Evolutionary conservation across 352 stramenopile species (phyloP), one percentile per base, ranked within the genome.

Genomic region (Phytophthora tubulina): DNA sequence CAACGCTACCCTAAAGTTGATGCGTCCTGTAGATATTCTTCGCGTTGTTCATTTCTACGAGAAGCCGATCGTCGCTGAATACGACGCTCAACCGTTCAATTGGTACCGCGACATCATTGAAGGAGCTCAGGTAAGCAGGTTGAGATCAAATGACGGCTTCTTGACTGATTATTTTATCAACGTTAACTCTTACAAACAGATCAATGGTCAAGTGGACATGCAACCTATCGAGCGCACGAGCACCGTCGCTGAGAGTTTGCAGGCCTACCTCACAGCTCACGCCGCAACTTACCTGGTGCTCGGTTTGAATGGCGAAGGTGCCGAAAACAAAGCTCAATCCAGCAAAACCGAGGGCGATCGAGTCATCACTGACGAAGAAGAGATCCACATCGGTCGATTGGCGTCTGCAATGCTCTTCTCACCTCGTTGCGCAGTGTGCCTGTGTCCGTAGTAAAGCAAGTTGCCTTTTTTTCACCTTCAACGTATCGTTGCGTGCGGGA

Each of bases 41-140:
- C 78, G 77, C 3, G 51, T 93, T 31, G 82, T 93, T 14, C 82
- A 91, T 61, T 93, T 93, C 50, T 89, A 84, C 70, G 71, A 83
- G 35, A 78, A 78, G 7, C 79, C 79, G 6, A 56, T 90, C 4
- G 53, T 83, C 30, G 82, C 70, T 0, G 67, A 67, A 35, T 84
- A 70, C 33, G 73, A 90, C 48, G 42, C 68, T 5, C 33, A 76
- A 32, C 65, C 67, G 0, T 82, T 90, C 38, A 63, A 70, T 13
- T 67, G 70, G 61, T 86, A 81, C 32, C 44, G 49, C 7, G 72
- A 73, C 15, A 67, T 86, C 15, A 66, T 89, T 27, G 44, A 72
- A 5, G 61, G 39, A 15, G 55, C 70, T 41, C 67, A 73, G 50
- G 70, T 78, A 73, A 58, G 56, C 32, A 1, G 21, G 21, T 27